Percentiles rank a stretch among this genome's conserved stretches.
phyloP scores from a whole-genome alignment of 164 flowering plant genomes.

The Buxus sempervirens region DNA sequence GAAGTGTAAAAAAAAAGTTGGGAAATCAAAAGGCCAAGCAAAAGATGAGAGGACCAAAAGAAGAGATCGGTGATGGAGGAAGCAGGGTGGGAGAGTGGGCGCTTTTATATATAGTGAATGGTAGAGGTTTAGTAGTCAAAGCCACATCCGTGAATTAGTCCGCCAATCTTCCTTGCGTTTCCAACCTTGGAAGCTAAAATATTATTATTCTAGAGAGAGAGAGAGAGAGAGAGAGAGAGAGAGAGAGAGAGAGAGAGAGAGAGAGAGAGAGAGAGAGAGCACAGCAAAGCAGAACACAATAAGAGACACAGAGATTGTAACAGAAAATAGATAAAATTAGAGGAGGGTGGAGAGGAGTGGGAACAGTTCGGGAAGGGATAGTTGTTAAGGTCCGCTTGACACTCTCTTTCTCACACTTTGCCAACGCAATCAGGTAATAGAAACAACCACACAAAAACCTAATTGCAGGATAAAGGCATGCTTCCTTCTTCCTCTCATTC shows the following conservation, averaged over 20 bases:
- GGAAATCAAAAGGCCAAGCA: background rate
- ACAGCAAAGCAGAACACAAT: background rate
- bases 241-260: conserved; percentile 11
- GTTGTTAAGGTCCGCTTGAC: conserved; percentile 34
- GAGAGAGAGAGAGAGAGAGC: conserved; percentile 12
- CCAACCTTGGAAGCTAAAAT: conserved; percentile 25
- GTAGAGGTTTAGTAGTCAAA: conserved; percentile 23
- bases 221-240: conserved; percentile 12
- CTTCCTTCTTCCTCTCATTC: background rate
- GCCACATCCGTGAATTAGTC: conserved; percentile 28
- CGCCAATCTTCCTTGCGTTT: conserved; percentile 33
- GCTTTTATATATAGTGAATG: conserved; percentile 21
- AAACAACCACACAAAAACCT: background rate
- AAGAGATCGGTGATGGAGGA: conserved; percentile 13
- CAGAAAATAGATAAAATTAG: conserved; percentile 27
- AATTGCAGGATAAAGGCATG: conserved; percentile 21
- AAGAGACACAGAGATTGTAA: conserved; percentile 16
- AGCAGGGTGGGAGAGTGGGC: conserved; percentile 21
- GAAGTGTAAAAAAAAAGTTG: background rate
- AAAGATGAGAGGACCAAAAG: background rate
- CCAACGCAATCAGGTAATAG: conserved; percentile 27
- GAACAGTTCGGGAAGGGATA: conserved; percentile 15
- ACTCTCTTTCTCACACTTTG: conserved; percentile 52
- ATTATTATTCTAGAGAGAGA: conserved; percentile 9
- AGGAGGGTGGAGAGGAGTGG: background rate